Conservation (phyloP, 768 basidiomycete species). For the Termitomyces heimii region DNA sequence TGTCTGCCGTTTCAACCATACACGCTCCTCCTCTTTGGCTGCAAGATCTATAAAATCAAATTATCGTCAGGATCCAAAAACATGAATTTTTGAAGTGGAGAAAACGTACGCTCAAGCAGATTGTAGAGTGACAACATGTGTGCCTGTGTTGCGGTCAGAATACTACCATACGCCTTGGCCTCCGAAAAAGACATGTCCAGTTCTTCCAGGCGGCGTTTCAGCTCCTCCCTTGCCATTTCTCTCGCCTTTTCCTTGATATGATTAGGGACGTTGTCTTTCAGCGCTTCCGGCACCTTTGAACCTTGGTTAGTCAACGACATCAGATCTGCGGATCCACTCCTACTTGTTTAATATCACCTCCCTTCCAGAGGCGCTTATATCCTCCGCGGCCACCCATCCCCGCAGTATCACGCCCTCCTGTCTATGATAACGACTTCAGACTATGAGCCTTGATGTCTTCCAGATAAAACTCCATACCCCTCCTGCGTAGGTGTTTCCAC, state of each 20-base stretch:
- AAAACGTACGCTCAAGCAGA: slow-evolving; percentile 53
- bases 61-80: not conserved
- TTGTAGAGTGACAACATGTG: slow-evolving; percentile 57
- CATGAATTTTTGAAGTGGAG: not conserved
- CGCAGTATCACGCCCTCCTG: slow-evolving; percentile 61
- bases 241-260: slow-evolving; percentile 57
- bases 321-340: not conserved
- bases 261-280: slow-evolving; percentile 56
- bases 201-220: slow-evolving; percentile 55
- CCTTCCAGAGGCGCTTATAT: slow-evolving; percentile 59
- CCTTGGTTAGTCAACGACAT: not conserved
- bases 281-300: slow-evolving; percentile 39
- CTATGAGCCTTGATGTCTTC: not conserved
- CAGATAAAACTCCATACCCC: slow-evolving; percentile 35
- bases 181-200: slow-evolving; percentile 53
- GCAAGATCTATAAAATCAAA: slow-evolving; percentile 41
- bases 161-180: slow-evolving; percentile 48
- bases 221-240: slow-evolving; percentile 61
- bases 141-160: slow-evolving; percentile 49
- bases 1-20: slow-evolving; percentile 68
- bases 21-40: slow-evolving; percentile 62
- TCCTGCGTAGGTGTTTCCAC: slow-evolving; percentile 62
- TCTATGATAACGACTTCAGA: slow-evolving; percentile 26
- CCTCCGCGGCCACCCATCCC: slow-evolving; percentile 64
- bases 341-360: slow-evolving; percentile 60